Evolutionary conservation across 768 basidiomycete species (phyloP).

Genomic region (Boletus subcaerulescens): DNA sequence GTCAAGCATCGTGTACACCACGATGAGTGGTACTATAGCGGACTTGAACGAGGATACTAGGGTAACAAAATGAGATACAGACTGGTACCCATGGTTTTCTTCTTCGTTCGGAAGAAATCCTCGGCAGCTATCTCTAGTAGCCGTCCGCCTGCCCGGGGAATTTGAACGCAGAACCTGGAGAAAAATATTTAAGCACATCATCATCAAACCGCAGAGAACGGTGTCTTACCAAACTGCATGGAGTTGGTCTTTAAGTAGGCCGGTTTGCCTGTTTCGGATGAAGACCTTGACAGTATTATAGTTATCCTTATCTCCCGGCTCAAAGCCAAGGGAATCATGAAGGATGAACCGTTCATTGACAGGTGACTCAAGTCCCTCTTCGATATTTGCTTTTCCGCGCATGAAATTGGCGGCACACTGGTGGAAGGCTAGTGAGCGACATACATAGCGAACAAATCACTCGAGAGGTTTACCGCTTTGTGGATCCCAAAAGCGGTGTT

Average conservation of each 20-base stretch:
- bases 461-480: not conserved
- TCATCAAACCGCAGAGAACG: not conserved
- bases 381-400: not conserved
- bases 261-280: not conserved
- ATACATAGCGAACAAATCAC: not conserved
- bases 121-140: not conserved
- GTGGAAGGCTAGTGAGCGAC: not conserved
- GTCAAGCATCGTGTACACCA: not conserved
- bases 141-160: not conserved
- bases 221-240: not conserved
- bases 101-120: not conserved
- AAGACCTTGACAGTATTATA: not conserved
- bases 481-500: not conserved
- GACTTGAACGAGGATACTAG: not conserved
- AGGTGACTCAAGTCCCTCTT: not conserved
- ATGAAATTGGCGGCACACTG: not conserved
- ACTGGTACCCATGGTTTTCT: not conserved
- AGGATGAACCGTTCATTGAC: not conserved
- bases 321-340: constrained; percentile 2
- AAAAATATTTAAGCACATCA: not conserved
- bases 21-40: not conserved
- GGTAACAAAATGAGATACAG: not conserved
- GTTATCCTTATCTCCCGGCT: not conserved
- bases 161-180: not conserved
- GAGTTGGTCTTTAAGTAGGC: not conserved